Base-by-base conservation (phyloP, 192 early-diverging fungal species). In the Mortierella claussenii region DNA sequence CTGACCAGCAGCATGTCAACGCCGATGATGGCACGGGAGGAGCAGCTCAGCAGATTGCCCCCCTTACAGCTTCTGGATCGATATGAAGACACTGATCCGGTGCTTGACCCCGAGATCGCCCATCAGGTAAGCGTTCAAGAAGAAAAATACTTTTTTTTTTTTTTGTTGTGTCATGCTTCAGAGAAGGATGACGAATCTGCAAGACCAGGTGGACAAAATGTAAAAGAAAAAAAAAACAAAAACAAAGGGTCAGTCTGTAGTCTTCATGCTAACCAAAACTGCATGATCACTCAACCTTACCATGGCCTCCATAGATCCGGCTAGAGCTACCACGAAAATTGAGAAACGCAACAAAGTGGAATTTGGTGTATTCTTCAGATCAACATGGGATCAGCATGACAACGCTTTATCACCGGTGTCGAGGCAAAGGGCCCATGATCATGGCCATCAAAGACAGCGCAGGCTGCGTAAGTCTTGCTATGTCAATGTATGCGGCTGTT, bases 381-480 rank as follows among this genome's bases (percentile, higher is more conserved):
- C 93, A 96, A 69, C 95, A 99, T 71, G 97, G 97, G 4, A 93
- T 94, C 54, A 92, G 89, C 65, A 81, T 99, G 50, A 82, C 89
- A 50, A 96, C 96, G 2, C 83, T 99, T 66, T 94, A 91, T 68
- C 69, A 82, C 42, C 79, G 80, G 4, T 87, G 87, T 43, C 83
- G 85, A 47, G 71, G 73, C 46, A 87, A 93, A 69, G 91, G 91
- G 7, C 89, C 92, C 3, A 81, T 86, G 55, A 48, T 95, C 10
- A 60, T 95, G 58, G 85, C 85, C 7, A 85, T 95, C 53, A 92
- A 91, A 32, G 90, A 93, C 55, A 81, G 66, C 20, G 78, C 83
- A 37, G 78, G 83, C 21, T 63, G 80, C 56, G 86, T 87, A 82
- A 63, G 75, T 58, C 18, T 34, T 23, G 5, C 34, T 54, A 3